Conservation (phyloP, 2,329 filamentous ascomycete genomes). For the Penicillium capsulatum region DNA sequence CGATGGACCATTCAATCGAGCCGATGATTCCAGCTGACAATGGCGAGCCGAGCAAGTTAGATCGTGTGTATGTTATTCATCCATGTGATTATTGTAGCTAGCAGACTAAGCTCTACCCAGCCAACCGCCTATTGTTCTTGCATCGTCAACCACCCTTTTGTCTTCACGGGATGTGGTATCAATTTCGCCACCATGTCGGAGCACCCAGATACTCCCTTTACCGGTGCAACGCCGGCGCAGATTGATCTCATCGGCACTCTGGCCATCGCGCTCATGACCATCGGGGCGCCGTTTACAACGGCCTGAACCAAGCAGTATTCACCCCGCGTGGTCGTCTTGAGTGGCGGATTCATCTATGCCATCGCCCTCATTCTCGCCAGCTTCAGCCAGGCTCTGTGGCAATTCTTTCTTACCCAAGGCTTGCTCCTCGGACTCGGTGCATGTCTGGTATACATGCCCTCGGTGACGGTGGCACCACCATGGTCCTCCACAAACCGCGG, state of each 20-base stretch:
- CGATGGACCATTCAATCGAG: too few relatives aligned
- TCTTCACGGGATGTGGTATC: too few relatives aligned
- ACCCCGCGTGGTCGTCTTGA: slow-evolving; percentile 27
- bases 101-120: too few relatives aligned
- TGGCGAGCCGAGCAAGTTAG: too few relatives aligned
- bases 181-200: too few relatives aligned
- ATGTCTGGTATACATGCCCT: slow-evolving; percentile 37
- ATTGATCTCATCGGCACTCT: slow-evolving; percentile 41
- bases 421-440: slow-evolving; percentile 36
- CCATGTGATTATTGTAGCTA: too few relatives aligned
- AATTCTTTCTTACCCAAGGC: slow-evolving; percentile 34
- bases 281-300: slow-evolving; percentile 33
- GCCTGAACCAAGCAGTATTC: slow-evolving; percentile 35
- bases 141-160: too few relatives aligned
- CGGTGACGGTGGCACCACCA: slow-evolving; percentile 37
- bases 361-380: slow-evolving; percentile 30
- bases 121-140: too few relatives aligned
- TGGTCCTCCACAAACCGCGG: slow-evolving; percentile 37
- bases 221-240: slow-evolving; percentile 31
- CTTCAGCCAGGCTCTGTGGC: slow-evolving; percentile 32
- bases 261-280: slow-evolving; percentile 34
- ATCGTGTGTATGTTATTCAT: too few relatives aligned
- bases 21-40: too few relatives aligned
- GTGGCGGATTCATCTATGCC: slow-evolving; percentile 29
- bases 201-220: slow-evolving; percentile 31